Evolutionary conservation across 495 filamentous ascomycete genomes (phyloP).

Genomic region (Penicillium nucicola): DNA sequence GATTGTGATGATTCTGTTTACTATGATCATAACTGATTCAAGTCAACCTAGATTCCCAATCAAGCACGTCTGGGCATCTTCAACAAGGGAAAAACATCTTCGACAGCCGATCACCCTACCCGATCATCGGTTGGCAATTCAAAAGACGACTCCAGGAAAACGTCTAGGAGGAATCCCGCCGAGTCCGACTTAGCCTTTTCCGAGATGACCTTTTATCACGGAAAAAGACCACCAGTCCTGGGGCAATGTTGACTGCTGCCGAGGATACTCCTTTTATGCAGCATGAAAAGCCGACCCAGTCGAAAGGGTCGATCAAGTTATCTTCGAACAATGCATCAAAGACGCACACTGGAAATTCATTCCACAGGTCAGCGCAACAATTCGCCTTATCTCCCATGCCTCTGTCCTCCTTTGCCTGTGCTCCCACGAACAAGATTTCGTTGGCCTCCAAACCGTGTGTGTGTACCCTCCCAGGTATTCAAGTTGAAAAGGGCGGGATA

Average conservation of each 20-base stretch:
- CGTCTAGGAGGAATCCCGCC: conserved; percentile 17
- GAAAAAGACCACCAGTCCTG: conserved; percentile 10
- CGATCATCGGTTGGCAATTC: not conserved
- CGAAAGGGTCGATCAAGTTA: not conserved
- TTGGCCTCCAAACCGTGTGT: not conserved
- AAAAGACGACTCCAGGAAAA: not conserved
- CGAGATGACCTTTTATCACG: conserved; percentile 60
- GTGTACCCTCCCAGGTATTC: not conserved
- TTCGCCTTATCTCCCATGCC: not conserved
- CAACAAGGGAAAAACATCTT: conserved; percentile 65
- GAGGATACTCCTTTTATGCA: not conserved
- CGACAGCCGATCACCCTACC: conserved; percentile 44
- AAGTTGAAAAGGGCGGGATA: too few species aligned
- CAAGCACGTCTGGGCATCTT: conserved; percentile 59
- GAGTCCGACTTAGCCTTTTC: conserved; percentile 67
- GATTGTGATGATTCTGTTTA: not conserved
- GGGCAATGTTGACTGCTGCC: not conserved
- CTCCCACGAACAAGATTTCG: not conserved
- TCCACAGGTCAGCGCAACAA: not conserved
- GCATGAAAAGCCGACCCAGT: not conserved
- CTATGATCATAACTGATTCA: conserved; percentile 18
- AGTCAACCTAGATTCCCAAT: conserved; percentile 44
- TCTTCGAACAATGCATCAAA: not conserved
- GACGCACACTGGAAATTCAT: not conserved
- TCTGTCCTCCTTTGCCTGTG: not conserved